Evolutionary conservation across 306 rosid genomes (phyloP), one percentile per base, ranked within the genome.

Genomic region (Quercus dentata): DNA sequence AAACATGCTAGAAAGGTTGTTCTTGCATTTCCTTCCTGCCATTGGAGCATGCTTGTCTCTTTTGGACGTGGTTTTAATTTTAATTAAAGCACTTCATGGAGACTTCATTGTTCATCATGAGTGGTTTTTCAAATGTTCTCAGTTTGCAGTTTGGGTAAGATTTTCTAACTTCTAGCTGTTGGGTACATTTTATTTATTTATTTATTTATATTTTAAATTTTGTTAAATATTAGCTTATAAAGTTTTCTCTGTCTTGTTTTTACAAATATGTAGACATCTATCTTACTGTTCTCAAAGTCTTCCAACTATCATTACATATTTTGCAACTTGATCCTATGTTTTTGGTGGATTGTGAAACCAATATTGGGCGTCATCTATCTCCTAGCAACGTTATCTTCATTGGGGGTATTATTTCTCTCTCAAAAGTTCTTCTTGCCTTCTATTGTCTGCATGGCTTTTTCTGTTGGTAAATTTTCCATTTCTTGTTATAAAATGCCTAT

Each of bases 291-390:
- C 83, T 83, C 94, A 77, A 87, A 57, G 65, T 84, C 85, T 81
- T 80, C 80, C 83, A 74, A 85, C 57, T 80, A 70, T 71, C 86
- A 80, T 69, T 59, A 75, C 82, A 44, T 89, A 71, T 71, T 89
- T 82, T 73, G 84, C 84, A 86, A 82, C 78, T 61, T 46, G 59
- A 75, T 85, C 71, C 55, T 91, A 69, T 88, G 95, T 81, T 86
- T 87, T 79, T 95, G 97, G 97, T 95, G 99, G 99, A 88, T 92
- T 73, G 65, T 85, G 54, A 92, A 90, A 82, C 77, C 94, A 55
- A 28, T 90, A 41, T 76, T 89, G 75, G 88, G 84, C 44, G 71
- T 81, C 73, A 72, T 89, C 72, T 85, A 85, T 89, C 74, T 91
- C 80, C 68, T 84, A 55, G 82, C 85, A 8, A 81, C 74, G 41